phyloP scores from a whole-genome alignment of 331 rosid species.

The Phaseolus coccineus region DNA sequence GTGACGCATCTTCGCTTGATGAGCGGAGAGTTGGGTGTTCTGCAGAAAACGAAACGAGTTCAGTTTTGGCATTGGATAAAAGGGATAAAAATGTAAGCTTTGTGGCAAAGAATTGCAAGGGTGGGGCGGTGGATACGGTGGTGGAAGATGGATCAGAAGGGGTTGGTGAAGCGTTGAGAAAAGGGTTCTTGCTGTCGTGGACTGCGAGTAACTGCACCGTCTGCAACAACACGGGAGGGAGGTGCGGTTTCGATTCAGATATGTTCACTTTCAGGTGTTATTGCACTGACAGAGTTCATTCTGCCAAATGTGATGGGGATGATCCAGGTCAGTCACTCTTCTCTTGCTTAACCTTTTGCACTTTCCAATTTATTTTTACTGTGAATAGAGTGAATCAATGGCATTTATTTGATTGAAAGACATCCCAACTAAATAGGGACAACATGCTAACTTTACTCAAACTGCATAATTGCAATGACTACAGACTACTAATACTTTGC shows the following conservation, averaged over 20 bases:
- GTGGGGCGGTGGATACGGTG: not conserved
- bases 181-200: constrained; percentile 70
- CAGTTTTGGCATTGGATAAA: constrained; percentile 48
- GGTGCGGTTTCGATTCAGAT: constrained; percentile 50
- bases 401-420: not conserved
- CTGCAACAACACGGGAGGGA: constrained; percentile 52
- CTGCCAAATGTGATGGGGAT: constrained; percentile 35
- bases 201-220: constrained; percentile 38
- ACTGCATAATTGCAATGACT: no score
- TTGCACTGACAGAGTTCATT: constrained; percentile 63
- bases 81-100: not conserved
- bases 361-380: not conserved
- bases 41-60: not conserved
- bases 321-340: constrained; percentile 48
- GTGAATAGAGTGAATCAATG: not conserved
- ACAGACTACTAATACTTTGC: no score
- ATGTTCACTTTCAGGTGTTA: constrained; percentile 43
- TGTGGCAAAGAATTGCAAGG: constrained; percentile 37
- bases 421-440: not conserved
- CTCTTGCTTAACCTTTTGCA: not conserved
- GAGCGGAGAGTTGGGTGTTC: constrained; percentile 41
- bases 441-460: no score
- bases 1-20: constrained; percentile 21
- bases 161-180: constrained; percentile 42
- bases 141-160: constrained; percentile 8